Percentiles rank a stretch among this genome's conserved stretches.
Evolutionary conservation across 306 rosid species (phyloP).

Genomic region (Pterocarpus macrocarpus): DNA sequence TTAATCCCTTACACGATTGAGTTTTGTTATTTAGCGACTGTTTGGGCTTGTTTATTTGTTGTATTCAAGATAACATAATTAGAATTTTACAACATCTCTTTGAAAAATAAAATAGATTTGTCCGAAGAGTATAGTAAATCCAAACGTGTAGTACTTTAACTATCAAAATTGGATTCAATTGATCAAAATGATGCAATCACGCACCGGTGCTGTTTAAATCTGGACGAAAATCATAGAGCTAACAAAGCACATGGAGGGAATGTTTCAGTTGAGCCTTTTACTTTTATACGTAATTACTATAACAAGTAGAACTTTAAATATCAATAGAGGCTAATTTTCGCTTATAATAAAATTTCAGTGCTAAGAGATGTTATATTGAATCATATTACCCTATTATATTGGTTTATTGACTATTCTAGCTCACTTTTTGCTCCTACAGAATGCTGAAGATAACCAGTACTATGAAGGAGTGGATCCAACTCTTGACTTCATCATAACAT

Average conservation of each 20-base stretch:
- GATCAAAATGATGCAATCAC: background rate
- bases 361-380: background rate
- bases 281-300: no score
- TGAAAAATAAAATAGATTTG: background rate
- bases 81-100: background rate
- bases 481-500: conserved; percentile 64
- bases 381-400: background rate
- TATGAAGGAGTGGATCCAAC: conserved; percentile 52
- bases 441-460: conserved; percentile 77
- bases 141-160: background rate
- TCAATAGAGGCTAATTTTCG: no score
- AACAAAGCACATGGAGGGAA: background rate
- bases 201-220: background rate
- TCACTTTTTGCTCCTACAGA: conserved; percentile 48
- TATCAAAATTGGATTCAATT: background rate
- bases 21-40: no score
- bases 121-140: background rate
- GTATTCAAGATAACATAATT: background rate
- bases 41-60: background rate
- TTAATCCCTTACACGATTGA: no score
- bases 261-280: no score
- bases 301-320: no score
- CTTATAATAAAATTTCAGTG: no score
- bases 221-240: background rate
- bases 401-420: background rate